A percentile compares a stretch with the other conserved stretches of the same genome.
These are phyloP conservation scores for Blastocystis sp. DNA, from an alignment of 352 stramenopile genomes.

Conservation along the genomic window DNA sequence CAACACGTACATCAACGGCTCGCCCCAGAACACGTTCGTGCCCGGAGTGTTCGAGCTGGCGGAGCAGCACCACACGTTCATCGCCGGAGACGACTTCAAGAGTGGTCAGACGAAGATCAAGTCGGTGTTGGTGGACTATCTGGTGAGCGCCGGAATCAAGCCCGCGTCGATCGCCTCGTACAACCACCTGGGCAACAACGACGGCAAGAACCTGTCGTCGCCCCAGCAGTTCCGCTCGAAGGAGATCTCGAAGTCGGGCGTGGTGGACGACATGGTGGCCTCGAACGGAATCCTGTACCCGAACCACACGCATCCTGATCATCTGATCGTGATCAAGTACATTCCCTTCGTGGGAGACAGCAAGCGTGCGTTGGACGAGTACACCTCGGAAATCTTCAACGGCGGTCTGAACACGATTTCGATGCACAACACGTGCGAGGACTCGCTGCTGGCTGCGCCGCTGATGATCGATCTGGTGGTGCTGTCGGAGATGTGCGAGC, in stretches of 20 bases:
- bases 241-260: constrained; percentile 98
- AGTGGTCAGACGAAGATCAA: constrained; percentile 99
- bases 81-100: constrained; percentile 98
- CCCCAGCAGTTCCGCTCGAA: constrained; percentile 97
- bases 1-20: constrained; percentile 97
- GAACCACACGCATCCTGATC: constrained; percentile 92
- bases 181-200: constrained; percentile 99
- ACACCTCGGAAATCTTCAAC: constrained; percentile 99
- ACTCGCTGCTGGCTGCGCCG: constrained; percentile 89
- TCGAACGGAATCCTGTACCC: constrained; percentile 93
- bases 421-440: constrained; percentile 99
- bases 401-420: constrained; percentile 97
- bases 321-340: constrained; percentile 99
- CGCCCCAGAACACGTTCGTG: constrained; percentile 97
- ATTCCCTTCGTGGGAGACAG: constrained; percentile 94
- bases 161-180: constrained; percentile 95
- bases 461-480: constrained; percentile 95
- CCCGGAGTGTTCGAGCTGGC: constrained; percentile 87
- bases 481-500: constrained; percentile 87
- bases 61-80: constrained; percentile 83
- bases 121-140: constrained; percentile 94
- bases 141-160: constrained; percentile 95
- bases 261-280: constrained; percentile 94
- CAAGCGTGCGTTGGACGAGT: constrained; percentile 98
- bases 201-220: constrained; percentile 95